Percentiles rank a stretch among this genome's conserved stretches.
Evolutionary conservation across 2,329 filamentous ascomycete species (phyloP).

Genomic region (Pestalotiopsis sp.): DNA sequence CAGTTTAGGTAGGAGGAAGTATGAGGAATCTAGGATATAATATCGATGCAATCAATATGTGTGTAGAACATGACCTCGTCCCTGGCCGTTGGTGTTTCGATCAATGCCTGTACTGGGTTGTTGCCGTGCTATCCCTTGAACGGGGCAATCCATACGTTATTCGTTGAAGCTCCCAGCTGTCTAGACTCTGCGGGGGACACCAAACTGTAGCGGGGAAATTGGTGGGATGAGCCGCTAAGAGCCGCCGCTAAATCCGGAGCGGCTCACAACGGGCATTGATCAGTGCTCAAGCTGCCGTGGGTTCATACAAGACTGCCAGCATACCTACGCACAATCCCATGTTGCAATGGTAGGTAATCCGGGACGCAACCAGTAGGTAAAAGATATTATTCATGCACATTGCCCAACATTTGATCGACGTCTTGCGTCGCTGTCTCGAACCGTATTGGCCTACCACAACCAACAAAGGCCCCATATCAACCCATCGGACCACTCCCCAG

Average conservation of each 20-base stretch:
- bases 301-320: not conserved
- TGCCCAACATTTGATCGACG: not conserved
- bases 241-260: constrained; percentile 9
- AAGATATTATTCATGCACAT: not conserved
- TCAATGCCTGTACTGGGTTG: not conserved
- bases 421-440: not conserved
- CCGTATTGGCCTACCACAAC: too few relatives aligned
- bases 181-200: constrained; percentile 4
- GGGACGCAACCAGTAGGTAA: not conserved
- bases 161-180: not conserved
- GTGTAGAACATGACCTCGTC: not conserved
- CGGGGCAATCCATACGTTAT: not conserved
- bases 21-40: not conserved
- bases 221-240: constrained; percentile 14
- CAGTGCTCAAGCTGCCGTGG: constrained; percentile 18
- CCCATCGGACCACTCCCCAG: not conserved
- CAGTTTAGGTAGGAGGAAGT: not conserved
- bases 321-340: not conserved
- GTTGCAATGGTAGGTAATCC: not conserved
- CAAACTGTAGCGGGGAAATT: constrained; percentile 1
- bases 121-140: not conserved
- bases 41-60: not conserved
- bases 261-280: constrained; percentile 11
- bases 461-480: too few relatives aligned
- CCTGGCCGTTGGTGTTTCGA: not conserved